These are phyloP conservation scores for Scedosporium apiospermum DNA, from an alignment of 2,329 filamentous ascomycete genomes.

Conservation along the genomic window DNA sequence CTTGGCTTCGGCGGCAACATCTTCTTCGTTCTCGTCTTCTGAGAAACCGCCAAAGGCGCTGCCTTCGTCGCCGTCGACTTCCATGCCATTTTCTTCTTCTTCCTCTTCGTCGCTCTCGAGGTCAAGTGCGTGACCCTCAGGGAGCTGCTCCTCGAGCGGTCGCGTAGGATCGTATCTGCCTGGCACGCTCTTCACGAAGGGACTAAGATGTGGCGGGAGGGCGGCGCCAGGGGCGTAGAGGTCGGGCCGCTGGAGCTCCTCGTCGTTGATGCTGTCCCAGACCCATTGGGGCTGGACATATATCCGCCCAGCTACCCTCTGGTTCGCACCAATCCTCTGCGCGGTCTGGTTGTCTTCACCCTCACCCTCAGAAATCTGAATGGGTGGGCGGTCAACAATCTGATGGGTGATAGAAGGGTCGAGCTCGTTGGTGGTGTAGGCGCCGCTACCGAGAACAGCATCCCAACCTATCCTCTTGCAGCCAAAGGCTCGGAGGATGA, in stretches of 20 bases:
- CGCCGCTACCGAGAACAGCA: conserved; percentile 76
- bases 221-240: conserved; percentile 83
- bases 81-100: conserved; percentile 38
- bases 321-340: conserved; percentile 50
- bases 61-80: conserved; percentile 36
- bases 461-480: conserved; percentile 97
- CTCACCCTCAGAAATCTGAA: conserved; percentile 48
- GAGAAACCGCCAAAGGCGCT: conserved; percentile 33
- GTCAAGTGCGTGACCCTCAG: conserved; percentile 72
- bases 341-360: conserved; percentile 52
- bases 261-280: conserved; percentile 93
- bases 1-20: conserved; percentile 38
- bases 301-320: conserved; percentile 77
- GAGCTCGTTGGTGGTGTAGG: conserved; percentile 81
- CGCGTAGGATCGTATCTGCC: conserved; percentile 88
- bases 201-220: conserved; percentile 88
- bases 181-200: conserved; percentile 81
- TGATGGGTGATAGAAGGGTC: conserved; percentile 92
- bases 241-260: conserved; percentile 77
- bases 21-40: conserved; percentile 27
- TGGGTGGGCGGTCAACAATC: conserved; percentile 79
- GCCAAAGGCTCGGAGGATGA: conserved; percentile 86
- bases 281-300: conserved; percentile 98
- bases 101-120: conserved; percentile 48
- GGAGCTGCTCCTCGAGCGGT: conserved; percentile 77